Percentiles rank a stretch among this genome's conserved stretches.
Conservation (phyloP, 2,329 filamentous ascomycete genomes). For the Botrytis squamosa region DNA sequence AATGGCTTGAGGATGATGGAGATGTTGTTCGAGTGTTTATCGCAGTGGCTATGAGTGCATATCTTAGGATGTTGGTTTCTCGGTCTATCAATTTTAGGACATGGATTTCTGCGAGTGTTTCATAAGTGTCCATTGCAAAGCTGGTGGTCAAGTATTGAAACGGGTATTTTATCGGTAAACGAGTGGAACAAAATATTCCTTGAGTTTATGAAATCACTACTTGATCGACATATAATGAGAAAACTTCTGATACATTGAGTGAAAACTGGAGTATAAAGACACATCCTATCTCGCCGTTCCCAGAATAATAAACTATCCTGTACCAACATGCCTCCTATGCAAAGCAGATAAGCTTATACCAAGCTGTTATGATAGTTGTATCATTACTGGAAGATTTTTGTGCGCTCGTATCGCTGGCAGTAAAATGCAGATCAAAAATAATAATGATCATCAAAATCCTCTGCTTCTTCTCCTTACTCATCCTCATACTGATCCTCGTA, state of each 20-base stretch:
- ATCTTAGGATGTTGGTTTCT: accelerated
- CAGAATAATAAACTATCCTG: accelerated
- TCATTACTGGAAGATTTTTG: too few relatives aligned
- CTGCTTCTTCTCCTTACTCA: too few relatives aligned
- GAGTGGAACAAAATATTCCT: accelerated
- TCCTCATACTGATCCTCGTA: too few relatives aligned
- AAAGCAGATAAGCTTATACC: too few relatives aligned
- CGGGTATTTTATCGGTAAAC: not conserved
- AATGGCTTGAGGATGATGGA: accelerated
- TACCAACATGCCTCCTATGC: too few relatives aligned
- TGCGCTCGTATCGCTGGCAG: too few relatives aligned
- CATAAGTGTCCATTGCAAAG: not conserved
- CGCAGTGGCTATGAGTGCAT: accelerated
- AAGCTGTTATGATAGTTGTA: too few relatives aligned
- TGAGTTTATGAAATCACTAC: not conserved
- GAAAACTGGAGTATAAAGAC: not conserved
- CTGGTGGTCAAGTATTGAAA: not conserved
- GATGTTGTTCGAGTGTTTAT: accelerated
- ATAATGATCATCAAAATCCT: too few relatives aligned
- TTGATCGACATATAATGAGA: accelerated
- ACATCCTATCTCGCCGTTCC: not conserved
- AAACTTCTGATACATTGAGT: not conserved
- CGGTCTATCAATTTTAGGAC: not conserved
- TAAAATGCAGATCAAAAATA: too few relatives aligned
- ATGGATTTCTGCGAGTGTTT: not conserved